Evolutionary conservation across 768 basidiomycete species (phyloP).

Genomic region (Phaeolepiota aurea): DNA sequence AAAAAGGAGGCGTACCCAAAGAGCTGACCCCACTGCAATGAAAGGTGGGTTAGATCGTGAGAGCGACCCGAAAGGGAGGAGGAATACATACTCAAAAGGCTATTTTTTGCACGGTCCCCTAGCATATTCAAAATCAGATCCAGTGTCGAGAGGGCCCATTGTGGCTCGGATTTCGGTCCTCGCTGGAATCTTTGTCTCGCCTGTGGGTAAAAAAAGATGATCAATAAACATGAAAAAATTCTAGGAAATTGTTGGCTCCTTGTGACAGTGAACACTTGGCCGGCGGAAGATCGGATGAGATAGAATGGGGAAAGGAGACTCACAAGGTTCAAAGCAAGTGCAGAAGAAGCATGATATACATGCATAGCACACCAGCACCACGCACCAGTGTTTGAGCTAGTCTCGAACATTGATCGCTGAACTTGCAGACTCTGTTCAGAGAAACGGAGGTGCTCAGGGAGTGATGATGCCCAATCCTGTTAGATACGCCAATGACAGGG

Average conservation of each 20-base stretch:
- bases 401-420: conserved; percentile 73
- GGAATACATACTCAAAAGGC: conserved; percentile 29
- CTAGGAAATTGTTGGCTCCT: background rate
- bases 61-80: conserved; percentile 1
- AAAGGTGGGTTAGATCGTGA: background rate
- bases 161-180: conserved; percentile 26
- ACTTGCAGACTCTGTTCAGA: conserved; percentile 60
- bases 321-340: conserved; percentile 57
- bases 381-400: conserved; percentile 67
- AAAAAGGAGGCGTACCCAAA: conserved; percentile 45
- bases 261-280: background rate
- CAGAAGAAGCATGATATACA: conserved; percentile 59
- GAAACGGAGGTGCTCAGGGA: conserved; percentile 68
- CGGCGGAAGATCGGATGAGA: conserved; percentile 7
- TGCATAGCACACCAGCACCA: conserved; percentile 81
- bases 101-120: conserved; percentile 42
- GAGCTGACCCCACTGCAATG: conserved; percentile 45
- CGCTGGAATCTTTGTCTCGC: conserved; percentile 29
- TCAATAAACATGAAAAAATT: background rate
- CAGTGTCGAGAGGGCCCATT: conserved; percentile 34
- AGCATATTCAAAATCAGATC: conserved; percentile 37
- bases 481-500: background rate
- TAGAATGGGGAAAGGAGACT: conserved; percentile 16
- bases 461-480: conserved; percentile 56
- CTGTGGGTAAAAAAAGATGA: too few relatives aligned